Conservation (phyloP, 305 asterid species). For the Solanum hybrid region DNA sequence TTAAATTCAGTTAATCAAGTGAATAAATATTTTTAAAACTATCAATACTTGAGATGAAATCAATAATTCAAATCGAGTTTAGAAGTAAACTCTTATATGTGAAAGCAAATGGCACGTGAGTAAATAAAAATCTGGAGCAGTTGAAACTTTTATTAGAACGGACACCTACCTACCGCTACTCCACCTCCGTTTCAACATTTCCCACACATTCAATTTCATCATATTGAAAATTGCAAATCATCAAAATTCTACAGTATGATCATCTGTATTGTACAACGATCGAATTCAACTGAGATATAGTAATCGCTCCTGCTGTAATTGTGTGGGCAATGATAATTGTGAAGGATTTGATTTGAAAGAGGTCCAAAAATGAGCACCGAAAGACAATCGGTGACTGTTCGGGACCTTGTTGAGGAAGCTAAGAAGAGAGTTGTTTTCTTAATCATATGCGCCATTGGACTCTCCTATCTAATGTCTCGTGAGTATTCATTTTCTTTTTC, state of each 20-base stretch:
- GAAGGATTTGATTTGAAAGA: slow-evolving; percentile 7
- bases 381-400: slow-evolving; percentile 21
- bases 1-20: too few relatives aligned
- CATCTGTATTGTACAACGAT: background rate
- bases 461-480: slow-evolving; percentile 46
- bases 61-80: too few relatives aligned
- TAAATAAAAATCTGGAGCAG: background rate
- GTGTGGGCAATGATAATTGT: background rate
- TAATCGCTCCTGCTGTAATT: background rate
- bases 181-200: background rate
- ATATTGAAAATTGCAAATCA: background rate
- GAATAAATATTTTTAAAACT: background rate
- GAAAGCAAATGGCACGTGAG: background rate
- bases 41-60: too few relatives aligned
- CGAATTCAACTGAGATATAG: background rate
- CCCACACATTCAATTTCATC: background rate
- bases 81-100: background rate
- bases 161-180: background rate
- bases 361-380: slow-evolving; percentile 26
- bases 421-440: slow-evolving; percentile 35
- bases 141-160: background rate
- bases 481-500: background rate
- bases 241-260: background rate
- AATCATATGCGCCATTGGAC: slow-evolving; percentile 30
- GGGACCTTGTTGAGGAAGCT: slow-evolving; percentile 41